Evolutionary conservation across 495 filamentous ascomycete species (phyloP).

Genomic region (Trichoderma reesei): DNA sequence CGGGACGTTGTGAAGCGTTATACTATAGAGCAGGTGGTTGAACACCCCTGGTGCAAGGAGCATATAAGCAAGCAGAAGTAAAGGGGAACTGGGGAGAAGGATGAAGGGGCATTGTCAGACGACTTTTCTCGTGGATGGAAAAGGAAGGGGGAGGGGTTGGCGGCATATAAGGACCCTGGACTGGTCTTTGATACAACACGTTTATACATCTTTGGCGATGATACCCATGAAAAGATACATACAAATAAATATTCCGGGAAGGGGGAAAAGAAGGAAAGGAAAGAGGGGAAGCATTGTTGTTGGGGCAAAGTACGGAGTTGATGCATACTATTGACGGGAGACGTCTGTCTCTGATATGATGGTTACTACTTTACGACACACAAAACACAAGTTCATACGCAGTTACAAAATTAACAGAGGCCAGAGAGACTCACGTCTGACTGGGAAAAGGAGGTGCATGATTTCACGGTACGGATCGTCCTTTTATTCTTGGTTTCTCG

Average conservation of each 20-base stretch:
- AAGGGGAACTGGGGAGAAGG: neutral
- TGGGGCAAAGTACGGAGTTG: neutral
- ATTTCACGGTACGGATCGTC: neutral
- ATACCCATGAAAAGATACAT: conserved; percentile 1
- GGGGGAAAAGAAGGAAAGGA: neutral
- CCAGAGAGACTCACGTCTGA: neutral
- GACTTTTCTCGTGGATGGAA: neutral
- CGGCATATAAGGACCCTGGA: neutral
- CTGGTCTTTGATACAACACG: neutral
- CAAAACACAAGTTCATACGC: neutral
- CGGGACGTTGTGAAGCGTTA: conserved; percentile 74
- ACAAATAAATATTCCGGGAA: neutral
- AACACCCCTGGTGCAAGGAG: conserved; percentile 65
- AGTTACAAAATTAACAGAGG: neutral
- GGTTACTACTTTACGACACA: neutral
- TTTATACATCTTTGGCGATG: neutral
- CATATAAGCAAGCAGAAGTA: conserved; percentile 12
- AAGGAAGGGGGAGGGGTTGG: neutral
- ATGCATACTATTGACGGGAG: neutral
- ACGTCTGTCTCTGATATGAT: neutral
- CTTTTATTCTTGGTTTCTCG: neutral
- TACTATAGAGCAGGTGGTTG: conserved; percentile 73
- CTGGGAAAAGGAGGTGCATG: neutral
- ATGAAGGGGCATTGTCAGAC: too few relatives aligned
- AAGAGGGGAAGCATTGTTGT: neutral